A percentile compares a stretch with the other conserved stretches of the same genome.
Conservation (phyloP, 2,329 filamentous ascomycete genomes). For the Aureobasidium mangrovei region DNA sequence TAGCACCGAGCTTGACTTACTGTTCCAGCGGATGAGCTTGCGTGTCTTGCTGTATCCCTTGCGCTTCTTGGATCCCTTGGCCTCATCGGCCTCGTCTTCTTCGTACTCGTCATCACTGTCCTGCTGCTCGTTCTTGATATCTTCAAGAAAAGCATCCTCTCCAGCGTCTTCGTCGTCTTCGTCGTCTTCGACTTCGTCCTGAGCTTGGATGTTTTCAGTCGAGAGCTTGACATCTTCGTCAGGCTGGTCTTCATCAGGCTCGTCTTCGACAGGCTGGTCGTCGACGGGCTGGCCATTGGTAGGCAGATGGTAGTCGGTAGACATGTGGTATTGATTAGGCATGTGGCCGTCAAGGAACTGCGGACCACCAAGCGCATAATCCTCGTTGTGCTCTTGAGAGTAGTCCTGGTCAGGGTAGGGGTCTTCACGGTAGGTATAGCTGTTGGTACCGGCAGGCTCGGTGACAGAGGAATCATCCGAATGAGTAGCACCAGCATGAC, state of each 20-base stretch:
- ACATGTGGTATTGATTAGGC: too few relatives aligned
- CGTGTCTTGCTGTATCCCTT: slow-evolving; percentile 12
- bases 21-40: slow-evolving; percentile 23
- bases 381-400: too few relatives aligned
- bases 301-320: too few relatives aligned
- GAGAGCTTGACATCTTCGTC: background rate
- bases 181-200: background rate
- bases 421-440: background rate
- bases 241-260: background rate
- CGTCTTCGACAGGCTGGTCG: background rate
- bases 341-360: too few relatives aligned
- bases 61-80: slow-evolving; percentile 3
- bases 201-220: too few relatives aligned
- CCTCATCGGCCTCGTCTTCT: background rate
- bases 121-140: background rate
- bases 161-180: background rate
- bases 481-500: background rate
- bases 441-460: too few relatives aligned
- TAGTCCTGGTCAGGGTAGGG: too few relatives aligned
- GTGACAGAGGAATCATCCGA: background rate
- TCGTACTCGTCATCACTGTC: background rate
- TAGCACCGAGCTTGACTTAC: slow-evolving; percentile 17
- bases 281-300: background rate
- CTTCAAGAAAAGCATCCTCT: background rate
- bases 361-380: too few relatives aligned